These are phyloP conservation scores for Solanum chacoense DNA, from an alignment of 305 asterid species.

Conservation along the genomic window DNA sequence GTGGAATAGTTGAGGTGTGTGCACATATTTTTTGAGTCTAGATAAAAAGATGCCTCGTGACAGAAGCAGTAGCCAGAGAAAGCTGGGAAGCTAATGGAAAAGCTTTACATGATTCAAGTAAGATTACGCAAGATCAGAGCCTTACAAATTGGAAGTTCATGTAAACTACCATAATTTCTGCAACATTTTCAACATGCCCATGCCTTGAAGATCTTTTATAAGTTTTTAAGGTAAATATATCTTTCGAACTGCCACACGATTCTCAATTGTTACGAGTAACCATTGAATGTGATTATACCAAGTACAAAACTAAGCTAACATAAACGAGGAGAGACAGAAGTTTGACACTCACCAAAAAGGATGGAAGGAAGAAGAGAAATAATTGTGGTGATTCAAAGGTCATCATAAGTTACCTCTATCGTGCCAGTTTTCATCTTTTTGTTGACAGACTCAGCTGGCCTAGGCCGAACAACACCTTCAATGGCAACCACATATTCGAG, in stretches of 20 bases:
- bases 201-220: background rate
- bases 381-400: background rate
- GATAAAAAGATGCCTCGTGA: background rate
- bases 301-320: background rate
- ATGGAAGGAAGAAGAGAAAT: background rate
- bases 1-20: background rate
- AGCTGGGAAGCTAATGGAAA: background rate
- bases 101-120: background rate
- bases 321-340: background rate
- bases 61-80: background rate
- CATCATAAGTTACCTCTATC: conserved; percentile 50
- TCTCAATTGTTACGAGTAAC: background rate
- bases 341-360: background rate
- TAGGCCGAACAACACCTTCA: conserved; percentile 74
- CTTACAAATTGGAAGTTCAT: background rate
- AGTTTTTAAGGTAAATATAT: background rate
- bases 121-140: background rate
- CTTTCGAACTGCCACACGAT: background rate
- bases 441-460: conserved; percentile 74
- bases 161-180: background rate
- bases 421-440: conserved; percentile 83
- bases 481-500: conserved; percentile 83
- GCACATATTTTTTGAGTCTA: background rate
- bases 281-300: background rate
- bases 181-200: background rate